A percentile compares a stretch with the other conserved stretches of the same genome.
These are phyloP conservation scores for Sambucus nigra DNA, from an alignment of 129 eudicot species.

Conservation along the genomic window DNA sequence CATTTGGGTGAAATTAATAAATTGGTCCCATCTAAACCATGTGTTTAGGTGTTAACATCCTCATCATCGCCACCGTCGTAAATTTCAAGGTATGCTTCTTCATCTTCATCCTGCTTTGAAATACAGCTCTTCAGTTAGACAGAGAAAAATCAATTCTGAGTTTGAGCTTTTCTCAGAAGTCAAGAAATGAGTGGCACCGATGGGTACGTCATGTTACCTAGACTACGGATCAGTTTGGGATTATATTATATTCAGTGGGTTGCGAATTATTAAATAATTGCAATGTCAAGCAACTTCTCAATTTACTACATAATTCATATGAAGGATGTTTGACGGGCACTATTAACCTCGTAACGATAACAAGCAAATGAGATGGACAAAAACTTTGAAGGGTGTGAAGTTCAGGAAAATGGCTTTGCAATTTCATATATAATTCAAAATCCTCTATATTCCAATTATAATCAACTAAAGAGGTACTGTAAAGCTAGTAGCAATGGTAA, in stretches of 20 bases:
- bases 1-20: background rate
- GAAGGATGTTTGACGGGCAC: too few species aligned
- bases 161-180: background rate
- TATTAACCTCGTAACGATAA: too few species aligned
- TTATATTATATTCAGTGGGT: background rate
- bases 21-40: background rate
- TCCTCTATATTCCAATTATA: too few species aligned
- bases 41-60: slow-evolving; percentile 5
- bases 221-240: background rate
- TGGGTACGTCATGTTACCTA: background rate
- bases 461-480: too few species aligned
- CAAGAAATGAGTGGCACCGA: background rate
- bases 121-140: background rate
- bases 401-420: too few species aligned
- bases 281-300: background rate
- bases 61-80: slow-evolving; percentile 30
- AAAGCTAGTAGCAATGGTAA: too few species aligned
- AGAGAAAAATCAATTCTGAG: background rate
- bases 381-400: too few species aligned
- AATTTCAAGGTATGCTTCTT: slow-evolving; percentile 52
- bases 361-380: too few species aligned
- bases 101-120: slow-evolving; percentile 34
- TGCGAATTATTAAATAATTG: background rate
- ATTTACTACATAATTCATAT: too few species aligned
- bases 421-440: too few species aligned